phyloP scores from a whole-genome alignment of 176 grass and related monocot genomes.

The Phyllostachys edulis region DNA sequence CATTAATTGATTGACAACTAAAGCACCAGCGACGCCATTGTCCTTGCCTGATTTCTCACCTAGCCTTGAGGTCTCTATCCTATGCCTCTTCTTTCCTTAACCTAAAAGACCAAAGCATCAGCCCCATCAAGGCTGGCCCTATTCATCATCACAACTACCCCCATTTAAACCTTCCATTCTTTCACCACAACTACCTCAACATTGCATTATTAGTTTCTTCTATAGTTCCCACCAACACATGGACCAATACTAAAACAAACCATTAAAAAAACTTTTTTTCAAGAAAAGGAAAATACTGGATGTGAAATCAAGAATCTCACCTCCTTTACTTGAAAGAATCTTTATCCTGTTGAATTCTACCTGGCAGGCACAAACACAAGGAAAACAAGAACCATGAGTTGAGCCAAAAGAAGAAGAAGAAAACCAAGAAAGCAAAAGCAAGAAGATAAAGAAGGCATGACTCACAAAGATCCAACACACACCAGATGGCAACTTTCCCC shows the following conservation, averaged over 20 bases:
- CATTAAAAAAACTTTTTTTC: neutral
- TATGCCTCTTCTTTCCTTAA: neutral
- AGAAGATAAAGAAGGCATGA: conserved; percentile 33
- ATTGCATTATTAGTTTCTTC: conserved; percentile 20
- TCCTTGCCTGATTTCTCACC: neutral
- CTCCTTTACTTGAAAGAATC: conserved; percentile 36
- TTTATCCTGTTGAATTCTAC: conserved; percentile 10
- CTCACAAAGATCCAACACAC: conserved; percentile 32
- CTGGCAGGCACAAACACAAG: conserved; percentile 18
- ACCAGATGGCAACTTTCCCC: neutral
- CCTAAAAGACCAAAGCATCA: conserved; percentile 27
- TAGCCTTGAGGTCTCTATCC: neutral
- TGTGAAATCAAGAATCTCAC: conserved; percentile 38
- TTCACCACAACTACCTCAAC: conserved; percentile 29
- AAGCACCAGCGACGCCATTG: neutral
- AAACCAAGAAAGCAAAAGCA: neutral
- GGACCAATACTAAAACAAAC: conserved; percentile 16
- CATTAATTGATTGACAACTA: neutral
- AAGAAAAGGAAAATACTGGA: neutral
- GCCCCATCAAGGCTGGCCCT: conserved; percentile 28
- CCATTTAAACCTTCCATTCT: neutral
- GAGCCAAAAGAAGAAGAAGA: neutral
- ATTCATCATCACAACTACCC: conserved; percentile 18
- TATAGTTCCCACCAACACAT: neutral
- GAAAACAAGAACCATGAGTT: conserved; percentile 12